These are phyloP conservation scores for Neurospora sp. DNA, from an alignment of 495 filamentous ascomycete genomes.

Conservation along the genomic window DNA sequence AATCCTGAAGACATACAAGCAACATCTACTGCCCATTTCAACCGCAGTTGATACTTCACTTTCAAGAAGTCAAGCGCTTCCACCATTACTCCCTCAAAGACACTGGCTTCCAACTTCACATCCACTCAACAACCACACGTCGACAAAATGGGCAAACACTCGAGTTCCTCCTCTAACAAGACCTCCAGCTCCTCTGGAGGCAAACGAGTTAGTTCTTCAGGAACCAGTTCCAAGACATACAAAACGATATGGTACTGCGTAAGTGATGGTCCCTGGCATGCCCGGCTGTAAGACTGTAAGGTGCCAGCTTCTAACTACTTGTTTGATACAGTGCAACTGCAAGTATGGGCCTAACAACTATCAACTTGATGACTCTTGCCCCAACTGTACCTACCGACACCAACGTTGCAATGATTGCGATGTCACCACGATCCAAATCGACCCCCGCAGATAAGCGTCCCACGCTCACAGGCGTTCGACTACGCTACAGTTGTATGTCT, in stretches of 20 bases:
- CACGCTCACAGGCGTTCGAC: background rate
- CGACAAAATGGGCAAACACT: background rate
- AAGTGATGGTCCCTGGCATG: background rate
- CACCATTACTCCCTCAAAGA: background rate
- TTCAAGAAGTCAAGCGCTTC: too few species aligned
- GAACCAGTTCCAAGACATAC: background rate
- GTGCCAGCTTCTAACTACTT: background rate
- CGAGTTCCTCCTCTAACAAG: background rate
- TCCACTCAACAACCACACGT: background rate
- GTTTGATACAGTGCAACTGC: background rate
- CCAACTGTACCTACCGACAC: background rate
- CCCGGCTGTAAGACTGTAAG: background rate
- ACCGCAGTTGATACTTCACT: background rate
- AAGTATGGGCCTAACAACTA: background rate
- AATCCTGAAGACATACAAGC: background rate
- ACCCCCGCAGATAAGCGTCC: background rate
- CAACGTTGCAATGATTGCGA: background rate
- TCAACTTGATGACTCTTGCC: background rate
- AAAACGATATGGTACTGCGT: background rate
- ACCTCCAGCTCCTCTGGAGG: background rate
- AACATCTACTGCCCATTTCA: background rate
- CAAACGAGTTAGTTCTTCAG: background rate
- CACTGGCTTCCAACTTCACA: background rate
- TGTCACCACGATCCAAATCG: background rate
- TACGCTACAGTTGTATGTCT: background rate